Base-by-base conservation (phyloP, 441 rosid genomes). In the Bruguiera hainesii region DNA sequence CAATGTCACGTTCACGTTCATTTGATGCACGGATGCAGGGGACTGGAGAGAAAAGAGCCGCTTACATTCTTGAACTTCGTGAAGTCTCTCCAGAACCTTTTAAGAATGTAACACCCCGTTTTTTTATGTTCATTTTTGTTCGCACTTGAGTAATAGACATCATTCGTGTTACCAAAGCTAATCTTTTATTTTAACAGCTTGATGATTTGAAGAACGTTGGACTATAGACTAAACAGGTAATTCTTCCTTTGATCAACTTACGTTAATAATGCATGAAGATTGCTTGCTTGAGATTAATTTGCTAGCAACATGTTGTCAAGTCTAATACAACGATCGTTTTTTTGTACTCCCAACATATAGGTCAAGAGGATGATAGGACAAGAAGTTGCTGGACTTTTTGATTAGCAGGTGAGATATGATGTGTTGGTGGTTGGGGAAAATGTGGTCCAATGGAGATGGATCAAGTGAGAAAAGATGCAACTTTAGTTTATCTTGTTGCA, bases 31-130 rank as follows among this genome's bases (percentile, higher is more conserved):
- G 60, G 7, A 46, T 72, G 49, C 19, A 90, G 97, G 97, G 96
- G 66, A 89, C 89, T 23, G 91, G 93, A 69, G 91, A 89, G 60
- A 91, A 83, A 77, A 80, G 93, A 76, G 97, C 96, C 1, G 74
- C 71, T 7, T 76, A 58, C 77, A 84, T 89, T 73, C 78, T 90
- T 67, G 78, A 85, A 74, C 82, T 85, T 66, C 93, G 90, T 0
- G 78, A 84, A 62, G 82, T 79, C 63, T 80, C 91, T 33, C 80
- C 85, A 0, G 87, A 82, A 68, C 90, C 87, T 37, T 90, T 90
- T 60, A 83, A 87, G 65, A 73, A 71, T 18, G 93, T 90, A 76
- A 78, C 86, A n/a, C 56, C 20, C 11, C 23, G 23, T n/a, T n/a
- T 7, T 52, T 52, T 20, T 52, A n/a, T 6, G 13, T 52, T 23